phyloP scores from a whole-genome alignment of 371 early-diverging fungal genomes.

The Entomophthora muscae region DNA sequence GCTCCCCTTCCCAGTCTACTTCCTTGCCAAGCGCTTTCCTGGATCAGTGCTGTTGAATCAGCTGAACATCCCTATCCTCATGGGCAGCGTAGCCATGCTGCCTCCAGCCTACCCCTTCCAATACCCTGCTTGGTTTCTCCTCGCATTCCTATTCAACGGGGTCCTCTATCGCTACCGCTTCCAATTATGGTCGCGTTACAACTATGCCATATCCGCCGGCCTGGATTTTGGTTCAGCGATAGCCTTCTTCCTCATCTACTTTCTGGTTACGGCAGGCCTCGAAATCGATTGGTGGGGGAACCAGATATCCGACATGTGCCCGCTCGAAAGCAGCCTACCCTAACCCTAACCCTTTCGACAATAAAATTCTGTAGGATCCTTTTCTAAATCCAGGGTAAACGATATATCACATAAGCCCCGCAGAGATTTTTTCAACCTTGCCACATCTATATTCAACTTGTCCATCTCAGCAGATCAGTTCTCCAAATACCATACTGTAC shows the following conservation, averaged over 20 bases:
- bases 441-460: no score
- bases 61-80: constrained; percentile 18
- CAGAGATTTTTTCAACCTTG: no score
- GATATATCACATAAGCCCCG: no score
- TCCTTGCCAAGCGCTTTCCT: constrained; percentile 18
- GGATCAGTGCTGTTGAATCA: constrained; percentile 13
- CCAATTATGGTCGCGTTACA: constrained; percentile 50
- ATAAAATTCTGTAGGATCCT: no score
- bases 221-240: constrained; percentile 49
- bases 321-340: no score
- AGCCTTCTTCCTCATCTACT: constrained; percentile 27
- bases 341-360: no score
- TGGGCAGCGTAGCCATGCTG: constrained; percentile 21
- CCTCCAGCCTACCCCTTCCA: constrained; percentile 14
- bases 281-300: constrained; percentile 19
- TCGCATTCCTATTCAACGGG: constrained; percentile 45
- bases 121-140: constrained; percentile 35
- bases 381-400: no score
- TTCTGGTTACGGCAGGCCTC: no score
- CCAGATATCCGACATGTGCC: neutral
- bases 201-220: constrained; percentile 53
- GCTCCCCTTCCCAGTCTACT: constrained; percentile 30
- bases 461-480: no score
- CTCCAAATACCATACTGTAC: no score
- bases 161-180: constrained; percentile 25